Evolutionary conservation across 2,329 filamentous ascomycete genomes (phyloP), one percentile per base, ranked within the genome.

Genomic region (Aspergillus fructus): DNA sequence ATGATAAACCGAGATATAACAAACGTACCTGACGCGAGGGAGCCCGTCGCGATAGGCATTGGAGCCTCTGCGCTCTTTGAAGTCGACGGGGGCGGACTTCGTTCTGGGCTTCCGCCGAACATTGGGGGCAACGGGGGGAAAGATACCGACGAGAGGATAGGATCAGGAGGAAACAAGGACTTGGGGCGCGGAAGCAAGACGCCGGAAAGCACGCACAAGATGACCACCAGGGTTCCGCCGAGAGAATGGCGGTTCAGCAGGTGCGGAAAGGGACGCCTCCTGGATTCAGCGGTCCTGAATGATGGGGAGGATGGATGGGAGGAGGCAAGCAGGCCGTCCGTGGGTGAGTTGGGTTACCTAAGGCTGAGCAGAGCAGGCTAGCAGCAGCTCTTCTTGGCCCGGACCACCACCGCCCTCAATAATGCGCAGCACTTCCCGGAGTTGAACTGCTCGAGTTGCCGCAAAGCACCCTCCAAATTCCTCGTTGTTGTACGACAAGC

Each of bases 91-190:
- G 65, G 66, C 58, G 66, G 64, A 67, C 67, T 63, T 65, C 64
- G 68, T 65, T 67, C 66, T 57, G 65, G 66, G 62, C 66, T 72
- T 62, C 66, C 67, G 68, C 68, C 68, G 65, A 67, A 62, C 71
- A 74, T 73, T 65, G 67, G 63, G 67, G 65, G 59, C 66, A 63
- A 66, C 61, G 60, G 62, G 34, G 59, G 65, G 56, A 60, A 59
- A 60, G 67, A 56, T 52, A 57, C 63, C 52, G 55, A 58, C 42
- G 43, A 56, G 53, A 55, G 27, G 23, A 49, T 50, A 53, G 56
- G 57, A 41, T 58, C 56, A 60, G 57, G 41, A 52, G 46, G 42
- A 49, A 33, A 19, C 46, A 9, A 30, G 43, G 42, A 54, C 43
- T 47, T 11, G 13, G 42, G 42, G 48, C 37, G 56, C 43, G 47